Base-by-base conservation (phyloP, 208 protist genomes). In the Leishmania arabica region DNA sequence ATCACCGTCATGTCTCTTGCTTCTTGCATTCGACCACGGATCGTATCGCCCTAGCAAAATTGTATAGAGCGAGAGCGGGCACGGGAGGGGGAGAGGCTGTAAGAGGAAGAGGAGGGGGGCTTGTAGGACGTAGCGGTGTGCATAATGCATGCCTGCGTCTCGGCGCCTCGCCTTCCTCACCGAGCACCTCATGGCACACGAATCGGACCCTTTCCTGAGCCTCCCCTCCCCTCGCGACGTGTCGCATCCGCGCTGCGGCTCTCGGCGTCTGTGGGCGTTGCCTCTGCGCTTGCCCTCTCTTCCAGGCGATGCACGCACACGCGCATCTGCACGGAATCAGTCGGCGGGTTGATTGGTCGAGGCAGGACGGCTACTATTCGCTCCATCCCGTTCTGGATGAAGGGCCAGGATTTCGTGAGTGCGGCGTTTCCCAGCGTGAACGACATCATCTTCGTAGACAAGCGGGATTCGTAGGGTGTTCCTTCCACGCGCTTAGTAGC, bases 321-420 rank as follows among this genome's bases (percentile, higher is more conserved):
- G 17, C 51, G 15, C 51, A 54, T 9, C 51, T 54, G 15, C 51
- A 54, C 17, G 15, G 51, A 54, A 54, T 54, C 51, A 5, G 51
- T 54, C 51, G 51, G 51, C 2, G 17, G 51, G 51, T 54, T 13
- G 17, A 54, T 54, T 13, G 51, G 51, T 56, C 78, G 80, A 7
- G 87, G 82, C 70, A 21, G 87, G 58, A 60, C 77, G 15, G 74
- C 79, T 13, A 49, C 8, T 49, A 49, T 1, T 49, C 9, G 45
- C 8, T 49, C 45, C 45, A 49, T 49, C 45, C 45, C 9, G 45
- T 49, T 9, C 45, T 49, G 45, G 45, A 49, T 49, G 45, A 49
- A 49, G 45, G 45, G 6, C 6, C 45, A 49, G 9, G 45, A 49
- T 49, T 49, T 49, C 45, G 45, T 49, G 45, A 49, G 45, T 49